phyloP scores from a whole-genome alignment of 2,329 filamentous ascomycete genomes.

The Escovopsis sp. region DNA sequence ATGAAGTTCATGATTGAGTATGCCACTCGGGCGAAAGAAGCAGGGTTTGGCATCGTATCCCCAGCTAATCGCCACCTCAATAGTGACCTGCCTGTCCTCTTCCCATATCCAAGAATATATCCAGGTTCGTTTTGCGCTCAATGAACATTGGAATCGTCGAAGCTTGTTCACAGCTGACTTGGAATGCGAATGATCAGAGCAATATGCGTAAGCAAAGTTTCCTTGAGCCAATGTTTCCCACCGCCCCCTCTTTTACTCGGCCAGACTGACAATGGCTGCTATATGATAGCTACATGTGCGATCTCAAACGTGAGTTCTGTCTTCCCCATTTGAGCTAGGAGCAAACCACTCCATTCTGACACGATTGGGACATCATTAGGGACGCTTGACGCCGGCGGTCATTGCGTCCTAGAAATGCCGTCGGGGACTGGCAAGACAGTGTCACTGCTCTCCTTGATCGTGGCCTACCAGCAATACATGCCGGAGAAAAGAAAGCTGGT shows the following conservation, averaged over 20 bases:
- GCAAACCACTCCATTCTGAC: not conserved
- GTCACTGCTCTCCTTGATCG: slow-evolving; percentile 83
- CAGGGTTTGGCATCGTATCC: not conserved
- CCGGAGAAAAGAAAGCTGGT: slow-evolving; percentile 92
- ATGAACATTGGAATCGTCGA: not conserved
- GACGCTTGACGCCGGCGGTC: slow-evolving; percentile 84
- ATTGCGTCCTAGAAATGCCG: slow-evolving; percentile 97
- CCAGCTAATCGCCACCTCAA: not conserved
- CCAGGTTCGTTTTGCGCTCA: slow-evolving; percentile 26
- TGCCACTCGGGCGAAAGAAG: not conserved
- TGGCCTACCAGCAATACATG: slow-evolving; percentile 90
- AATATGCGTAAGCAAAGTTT: slow-evolving; percentile 39
- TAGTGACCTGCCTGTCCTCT: slow-evolving; percentile 42
- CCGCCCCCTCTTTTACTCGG: too few species aligned
- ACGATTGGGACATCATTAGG: slow-evolving; percentile 17
- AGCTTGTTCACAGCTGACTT: not conserved
- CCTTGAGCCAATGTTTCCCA: not conserved
- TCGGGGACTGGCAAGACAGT: slow-evolving; percentile 97
- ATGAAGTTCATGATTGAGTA: slow-evolving; percentile 7
- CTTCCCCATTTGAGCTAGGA: not conserved
- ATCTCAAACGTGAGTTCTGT: slow-evolving; percentile 33
- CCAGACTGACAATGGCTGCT: not conserved
- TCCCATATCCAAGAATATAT: slow-evolving; percentile 45
- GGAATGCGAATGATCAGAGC: slow-evolving; percentile 21
- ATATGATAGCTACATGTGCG: slow-evolving; percentile 37